Conservation (phyloP, 2,329 filamentous ascomycete genomes). For the Emmonsia crescens region DNA sequence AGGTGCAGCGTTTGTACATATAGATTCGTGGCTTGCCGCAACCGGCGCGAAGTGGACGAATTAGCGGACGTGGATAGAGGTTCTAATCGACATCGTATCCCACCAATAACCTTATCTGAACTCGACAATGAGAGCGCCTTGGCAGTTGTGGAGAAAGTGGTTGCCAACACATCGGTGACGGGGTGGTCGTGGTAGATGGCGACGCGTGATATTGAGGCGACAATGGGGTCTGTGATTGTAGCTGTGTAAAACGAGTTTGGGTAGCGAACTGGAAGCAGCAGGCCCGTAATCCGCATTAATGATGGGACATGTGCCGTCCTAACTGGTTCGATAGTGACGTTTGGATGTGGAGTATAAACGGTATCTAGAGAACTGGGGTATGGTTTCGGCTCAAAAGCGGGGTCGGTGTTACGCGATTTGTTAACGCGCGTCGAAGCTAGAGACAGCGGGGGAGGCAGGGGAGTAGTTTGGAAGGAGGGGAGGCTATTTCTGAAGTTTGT, state of each 20-base stretch:
- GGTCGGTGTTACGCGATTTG: constrained; percentile 14
- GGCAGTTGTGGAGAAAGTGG: constrained; percentile 12
- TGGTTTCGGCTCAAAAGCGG: constrained; percentile 22
- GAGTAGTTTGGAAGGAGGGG: not conserved
- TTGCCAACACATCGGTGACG: constrained; percentile 17
- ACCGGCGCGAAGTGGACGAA: constrained; percentile 4
- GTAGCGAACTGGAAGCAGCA: constrained; percentile 52
- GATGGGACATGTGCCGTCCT: constrained; percentile 44
- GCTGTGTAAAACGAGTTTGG: constrained; percentile 51
- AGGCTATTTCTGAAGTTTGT: not conserved
- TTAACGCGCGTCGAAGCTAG: not conserved
- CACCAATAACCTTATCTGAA: constrained; percentile 37
- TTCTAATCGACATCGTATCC: constrained; percentile 39
- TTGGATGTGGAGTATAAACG: constrained; percentile 31
- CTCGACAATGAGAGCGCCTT: constrained; percentile 14
- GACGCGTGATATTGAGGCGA: constrained; percentile 46
- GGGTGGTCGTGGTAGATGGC: constrained; percentile 46
- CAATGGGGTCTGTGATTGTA: constrained; percentile 44
- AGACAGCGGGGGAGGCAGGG: constrained; percentile 4
- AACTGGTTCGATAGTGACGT: constrained; percentile 44
- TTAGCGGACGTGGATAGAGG: constrained; percentile 12
- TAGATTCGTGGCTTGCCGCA: constrained; percentile 30
- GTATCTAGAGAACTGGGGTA: constrained; percentile 11
- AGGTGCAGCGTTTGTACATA: constrained; percentile 53
- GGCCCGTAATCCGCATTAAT: constrained; percentile 46